phyloP scores from a whole-genome alignment of 108 stramenopile genomes.

The Ochromonas danica region DNA sequence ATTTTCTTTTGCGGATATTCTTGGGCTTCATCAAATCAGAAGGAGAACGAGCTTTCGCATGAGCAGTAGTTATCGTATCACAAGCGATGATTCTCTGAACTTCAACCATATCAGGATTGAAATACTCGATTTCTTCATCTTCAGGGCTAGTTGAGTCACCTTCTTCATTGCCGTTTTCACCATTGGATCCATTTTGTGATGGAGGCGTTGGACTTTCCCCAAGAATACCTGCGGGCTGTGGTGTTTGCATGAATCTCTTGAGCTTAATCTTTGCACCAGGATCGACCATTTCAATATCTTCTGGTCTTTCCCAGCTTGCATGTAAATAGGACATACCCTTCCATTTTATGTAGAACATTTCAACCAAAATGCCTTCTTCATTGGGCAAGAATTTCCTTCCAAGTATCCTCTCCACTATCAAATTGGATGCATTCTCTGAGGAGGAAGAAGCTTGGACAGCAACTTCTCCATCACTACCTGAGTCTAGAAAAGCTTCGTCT shows the following conservation, averaged over 20 bases:
- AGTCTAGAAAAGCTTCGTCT: no score
- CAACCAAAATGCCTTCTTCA: not conserved
- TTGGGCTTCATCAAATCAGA: not conserved
- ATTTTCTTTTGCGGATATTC: not conserved
- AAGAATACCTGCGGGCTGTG: not conserved
- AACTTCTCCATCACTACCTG: no score
- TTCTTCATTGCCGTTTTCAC: not conserved
- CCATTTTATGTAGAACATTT: conserved; percentile 25
- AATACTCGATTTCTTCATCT: conserved; percentile 11
- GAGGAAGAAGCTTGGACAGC: no score
- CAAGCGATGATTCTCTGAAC: conserved; percentile 32
- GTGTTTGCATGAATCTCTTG: not conserved
- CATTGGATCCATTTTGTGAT: not conserved
- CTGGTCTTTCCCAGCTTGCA: not conserved
- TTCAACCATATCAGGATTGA: conserved; percentile 21
- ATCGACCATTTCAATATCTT: not conserved
- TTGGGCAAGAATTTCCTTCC: not conserved
- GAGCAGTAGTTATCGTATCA: not conserved
- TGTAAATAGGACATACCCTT: conserved; percentile 26
- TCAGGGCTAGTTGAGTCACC: not conserved
- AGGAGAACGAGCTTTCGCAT: not conserved
- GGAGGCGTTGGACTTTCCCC: not conserved
- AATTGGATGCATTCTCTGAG: no score
- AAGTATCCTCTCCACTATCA: not conserved
- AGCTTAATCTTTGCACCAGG: conserved; percentile 5